Percentiles rank a stretch among this genome's conserved stretches.
phyloP scores from a whole-genome alignment of 2,329 filamentous ascomycete species.

The Penicillium thymicola region DNA sequence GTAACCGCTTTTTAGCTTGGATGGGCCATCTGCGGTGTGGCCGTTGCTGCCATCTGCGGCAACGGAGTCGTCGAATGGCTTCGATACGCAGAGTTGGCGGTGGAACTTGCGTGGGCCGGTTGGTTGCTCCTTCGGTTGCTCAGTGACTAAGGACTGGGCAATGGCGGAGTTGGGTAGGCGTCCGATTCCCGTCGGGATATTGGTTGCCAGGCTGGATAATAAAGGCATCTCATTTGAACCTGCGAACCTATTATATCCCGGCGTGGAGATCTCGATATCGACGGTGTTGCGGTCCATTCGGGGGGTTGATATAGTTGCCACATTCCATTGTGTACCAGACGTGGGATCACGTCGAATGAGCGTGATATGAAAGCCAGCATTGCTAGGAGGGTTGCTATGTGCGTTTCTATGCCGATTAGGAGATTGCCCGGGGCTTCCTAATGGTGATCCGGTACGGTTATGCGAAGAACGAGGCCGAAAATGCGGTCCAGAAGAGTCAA shows the following conservation, averaged over 20 bases:
- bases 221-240: constrained; percentile 36
- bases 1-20: constrained; percentile 40
- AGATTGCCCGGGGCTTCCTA: constrained; percentile 30
- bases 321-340: constrained; percentile 70
- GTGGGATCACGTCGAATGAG: constrained; percentile 71
- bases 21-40: constrained; percentile 4
- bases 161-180: constrained; percentile 16
- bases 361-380: constrained; percentile 46
- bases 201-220: constrained; percentile 30
- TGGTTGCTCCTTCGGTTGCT: constrained; percentile 13
- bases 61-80: constrained; percentile 18
- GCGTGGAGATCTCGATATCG: constrained; percentile 57
- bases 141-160: constrained; percentile 8
- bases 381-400: constrained; percentile 9
- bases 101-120: constrained; percentile 30
- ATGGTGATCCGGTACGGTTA: constrained; percentile 17
- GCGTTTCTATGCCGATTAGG: constrained; percentile 18
- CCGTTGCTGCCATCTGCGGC: constrained; percentile 8
- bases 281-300: constrained; percentile 35
- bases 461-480: constrained; percentile 25
- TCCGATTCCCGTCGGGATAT: constrained; percentile 24
- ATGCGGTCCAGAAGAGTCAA: constrained; percentile 28
- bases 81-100: constrained; percentile 34
- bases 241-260: constrained; percentile 60
- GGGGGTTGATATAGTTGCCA: constrained; percentile 58